These are phyloP conservation scores for Podosphaera fusca DNA, from an alignment of 2,329 filamentous ascomycete species.

Conservation along the genomic window DNA sequence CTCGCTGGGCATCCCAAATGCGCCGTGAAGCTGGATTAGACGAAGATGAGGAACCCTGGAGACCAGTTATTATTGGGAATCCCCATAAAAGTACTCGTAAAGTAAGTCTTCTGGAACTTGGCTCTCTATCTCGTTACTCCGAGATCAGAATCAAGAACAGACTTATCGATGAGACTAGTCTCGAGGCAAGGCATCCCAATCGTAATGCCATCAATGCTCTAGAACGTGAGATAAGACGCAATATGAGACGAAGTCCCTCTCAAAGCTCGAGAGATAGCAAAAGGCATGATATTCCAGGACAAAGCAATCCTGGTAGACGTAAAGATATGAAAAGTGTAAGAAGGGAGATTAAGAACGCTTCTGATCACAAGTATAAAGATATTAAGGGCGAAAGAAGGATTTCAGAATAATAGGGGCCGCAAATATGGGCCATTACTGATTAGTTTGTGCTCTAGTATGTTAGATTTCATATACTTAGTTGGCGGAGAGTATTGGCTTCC, in stretches of 20 bases:
- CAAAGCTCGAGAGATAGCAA: constrained; percentile 5
- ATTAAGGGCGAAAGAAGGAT: not conserved
- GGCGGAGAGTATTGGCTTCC: too few species aligned
- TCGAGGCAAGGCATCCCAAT: constrained; percentile 15
- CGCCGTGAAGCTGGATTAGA: constrained; percentile 12
- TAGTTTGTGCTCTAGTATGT: too few species aligned
- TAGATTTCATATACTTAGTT: too few species aligned
- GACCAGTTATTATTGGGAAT: constrained; percentile 47
- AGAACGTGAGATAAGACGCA: constrained; percentile 6
- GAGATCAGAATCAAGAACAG: constrained; percentile 42
- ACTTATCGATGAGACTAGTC: constrained; percentile 24
- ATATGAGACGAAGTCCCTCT: constrained; percentile 9
- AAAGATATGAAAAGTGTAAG: constrained; percentile 1
- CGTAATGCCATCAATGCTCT: constrained; percentile 10
- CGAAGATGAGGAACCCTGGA: constrained; percentile 28
- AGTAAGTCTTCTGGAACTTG: constrained; percentile 50
- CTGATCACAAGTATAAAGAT: too few species aligned
- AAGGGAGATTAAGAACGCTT: not conserved
- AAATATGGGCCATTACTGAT: too few species aligned
- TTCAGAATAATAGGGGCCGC: not conserved
- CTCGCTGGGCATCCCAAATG: constrained; percentile 25
- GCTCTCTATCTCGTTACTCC: constrained; percentile 44
- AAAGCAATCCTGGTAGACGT: constrained; percentile 8
- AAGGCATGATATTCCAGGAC: constrained; percentile 5
- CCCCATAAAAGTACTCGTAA: constrained; percentile 43